Percentiles rank a stretch among this genome's conserved stretches.
Conservation (phyloP, 75 land plant genomes). For the Pinus tabuliformis region DNA sequence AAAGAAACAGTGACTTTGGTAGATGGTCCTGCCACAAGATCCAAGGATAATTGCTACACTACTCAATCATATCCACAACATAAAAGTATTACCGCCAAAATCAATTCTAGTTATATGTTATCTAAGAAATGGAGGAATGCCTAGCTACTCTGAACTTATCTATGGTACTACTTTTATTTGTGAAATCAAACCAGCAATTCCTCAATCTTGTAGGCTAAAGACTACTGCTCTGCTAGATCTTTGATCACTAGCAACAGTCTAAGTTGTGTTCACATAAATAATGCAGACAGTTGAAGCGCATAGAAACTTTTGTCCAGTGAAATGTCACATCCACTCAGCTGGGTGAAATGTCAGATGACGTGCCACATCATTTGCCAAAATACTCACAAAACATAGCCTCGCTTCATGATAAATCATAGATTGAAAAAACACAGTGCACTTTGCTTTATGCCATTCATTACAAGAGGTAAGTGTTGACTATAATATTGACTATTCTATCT, state of each 20-base stretch:
- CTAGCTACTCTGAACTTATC: not conserved
- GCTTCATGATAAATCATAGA: not conserved
- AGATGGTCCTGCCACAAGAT: not conserved
- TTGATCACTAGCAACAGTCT: not conserved
- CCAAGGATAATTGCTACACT: not conserved
- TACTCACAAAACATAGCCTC: not conserved
- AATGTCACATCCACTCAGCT: not conserved
- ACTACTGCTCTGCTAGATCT: not conserved
- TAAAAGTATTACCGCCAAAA: not conserved
- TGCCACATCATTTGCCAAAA: not conserved
- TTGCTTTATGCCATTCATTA: not conserved
- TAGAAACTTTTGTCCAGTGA: not conserved
- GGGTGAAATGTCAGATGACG: not conserved
- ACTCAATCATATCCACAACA: not conserved
- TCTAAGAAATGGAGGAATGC: not conserved
- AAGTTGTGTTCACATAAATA: not conserved
- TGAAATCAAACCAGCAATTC: not conserved
- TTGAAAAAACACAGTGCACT: not conserved
- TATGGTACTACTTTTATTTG: not conserved
- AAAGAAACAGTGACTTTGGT: not conserved
- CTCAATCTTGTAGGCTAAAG: not conserved
- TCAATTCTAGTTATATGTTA: not conserved
- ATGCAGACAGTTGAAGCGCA: not conserved
- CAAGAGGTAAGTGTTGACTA: not conserved
- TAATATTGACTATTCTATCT: not conserved